These are phyloP conservation scores for Arthrinium phaeospermum DNA, from an alignment of 2,329 filamentous ascomycete species.

Conservation along the genomic window DNA sequence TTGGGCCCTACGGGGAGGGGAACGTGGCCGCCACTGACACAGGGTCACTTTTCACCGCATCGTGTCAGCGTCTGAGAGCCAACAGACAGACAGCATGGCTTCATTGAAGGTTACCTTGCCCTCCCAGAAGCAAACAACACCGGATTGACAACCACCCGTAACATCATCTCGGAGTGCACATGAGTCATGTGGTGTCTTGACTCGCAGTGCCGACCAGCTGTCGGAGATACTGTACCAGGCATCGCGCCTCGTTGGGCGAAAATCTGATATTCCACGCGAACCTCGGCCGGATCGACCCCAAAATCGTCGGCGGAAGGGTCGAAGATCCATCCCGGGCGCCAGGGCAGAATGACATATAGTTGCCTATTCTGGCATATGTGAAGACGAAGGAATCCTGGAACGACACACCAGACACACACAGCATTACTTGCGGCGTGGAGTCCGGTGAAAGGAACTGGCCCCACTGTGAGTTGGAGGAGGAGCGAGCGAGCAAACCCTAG, in stretches of 20 bases:
- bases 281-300: background rate
- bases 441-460: background rate
- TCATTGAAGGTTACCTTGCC: background rate
- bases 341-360: background rate
- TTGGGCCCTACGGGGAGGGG: background rate
- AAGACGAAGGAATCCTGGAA: background rate
- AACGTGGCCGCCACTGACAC: background rate
- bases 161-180: background rate
- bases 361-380: conserved; percentile 9
- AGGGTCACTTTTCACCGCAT: background rate
- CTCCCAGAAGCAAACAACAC: background rate
- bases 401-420: background rate
- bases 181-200: conserved; percentile 1
- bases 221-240: background rate
- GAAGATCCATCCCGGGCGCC: background rate
- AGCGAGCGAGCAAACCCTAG: background rate
- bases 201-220: background rate
- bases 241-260: background rate
- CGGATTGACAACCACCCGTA: background rate
- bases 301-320: background rate
- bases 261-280: background rate
- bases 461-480: background rate
- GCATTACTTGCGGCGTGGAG: conserved; percentile 2
- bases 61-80: background rate
- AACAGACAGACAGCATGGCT: background rate